A percentile compares a stretch with the other conserved stretches of the same genome.
Conservation (phyloP, 352 stramenopile species). For the Pythium pectinolyticum region DNA sequence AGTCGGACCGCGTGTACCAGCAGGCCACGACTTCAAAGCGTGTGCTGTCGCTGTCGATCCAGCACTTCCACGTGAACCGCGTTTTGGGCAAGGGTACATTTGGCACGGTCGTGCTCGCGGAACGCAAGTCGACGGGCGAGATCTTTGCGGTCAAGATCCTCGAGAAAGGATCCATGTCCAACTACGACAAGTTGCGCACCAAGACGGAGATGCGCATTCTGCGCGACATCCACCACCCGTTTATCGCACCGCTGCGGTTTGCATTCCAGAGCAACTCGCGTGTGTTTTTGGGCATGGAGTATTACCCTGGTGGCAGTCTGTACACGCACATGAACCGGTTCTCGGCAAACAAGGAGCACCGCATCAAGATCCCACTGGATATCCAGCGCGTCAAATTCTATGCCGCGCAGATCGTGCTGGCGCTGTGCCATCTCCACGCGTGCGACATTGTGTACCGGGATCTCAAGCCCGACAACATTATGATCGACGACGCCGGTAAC, state of each 20-base stretch:
- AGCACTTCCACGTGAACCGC: slow-evolving; percentile 82
- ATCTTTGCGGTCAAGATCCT: no score
- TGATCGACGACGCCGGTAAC: slow-evolving; percentile 93
- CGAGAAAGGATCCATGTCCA: no score
- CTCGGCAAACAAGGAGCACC: slow-evolving; percentile 87
- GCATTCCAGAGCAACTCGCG: slow-evolving; percentile 82
- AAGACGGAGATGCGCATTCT: slow-evolving; percentile 92
- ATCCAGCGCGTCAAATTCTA: slow-evolving; percentile 88
- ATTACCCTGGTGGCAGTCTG: slow-evolving; percentile 79
- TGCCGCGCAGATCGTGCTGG: slow-evolving; percentile 90
- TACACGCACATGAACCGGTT: slow-evolving; percentile 91
- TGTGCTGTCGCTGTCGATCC: slow-evolving; percentile 83
- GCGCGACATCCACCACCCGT: slow-evolving; percentile 90
- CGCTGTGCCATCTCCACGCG: slow-evolving; percentile 89
- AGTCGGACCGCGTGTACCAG: slow-evolving; percentile 66
- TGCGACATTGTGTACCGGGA: slow-evolving; percentile 95
- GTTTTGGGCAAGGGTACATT: slow-evolving; percentile 80
- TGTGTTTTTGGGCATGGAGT: slow-evolving; percentile 86
- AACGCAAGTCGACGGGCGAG: no score
- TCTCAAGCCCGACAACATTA: slow-evolving; percentile 96
- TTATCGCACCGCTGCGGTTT: slow-evolving; percentile 89
- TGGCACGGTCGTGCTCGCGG: no score
- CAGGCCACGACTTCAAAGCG: slow-evolving; percentile 78
- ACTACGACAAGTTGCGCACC: slow-evolving; percentile 91
- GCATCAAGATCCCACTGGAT: slow-evolving; percentile 84